Base-by-base conservation (phyloP, 1,139 yeast genomes). In the Yamadazyma mexicana region DNA sequence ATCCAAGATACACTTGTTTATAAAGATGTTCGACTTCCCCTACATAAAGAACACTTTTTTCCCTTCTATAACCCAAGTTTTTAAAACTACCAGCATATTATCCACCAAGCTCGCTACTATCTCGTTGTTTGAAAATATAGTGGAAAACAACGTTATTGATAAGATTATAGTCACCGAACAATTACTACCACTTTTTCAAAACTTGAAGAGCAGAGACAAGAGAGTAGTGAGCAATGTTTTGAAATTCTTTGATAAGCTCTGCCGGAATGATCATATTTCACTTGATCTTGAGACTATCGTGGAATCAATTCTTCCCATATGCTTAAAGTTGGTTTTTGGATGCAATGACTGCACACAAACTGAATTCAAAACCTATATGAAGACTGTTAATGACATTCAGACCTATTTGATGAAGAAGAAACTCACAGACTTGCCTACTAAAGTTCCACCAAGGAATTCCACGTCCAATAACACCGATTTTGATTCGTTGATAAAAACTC, bases 71-170 rank as follows among this genome's bases (percentile, higher is more conserved):
- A 77, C 88, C 31, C 76, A 75, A 32, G 77, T 87, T 3, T 91
- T 89, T 61, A 78, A 87, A 31, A 85, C 88, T 33, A 91, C 98
- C 0, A 86, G 94, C 0, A 79, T 92, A 31, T 65, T 89, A 30
- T 80, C 87, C 3, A 86, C 91, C 23, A 89, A 92, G 52, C 67
- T 83, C 25, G 73, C 81, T 11, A 78, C 95, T 2, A 70, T 89
- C n/a, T 66, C 72, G 22, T 73, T 87, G 1, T 83, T 92, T 51
- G 74, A 76, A 17, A 62, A 66, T 35, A 65, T 89, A 54, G 75
- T 87, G 11, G 75, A 73, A 11, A 54, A 62, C 40, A 79, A 79
- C 47, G 75, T 80, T 2, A 71, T 91, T 37, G 96, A 92, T 54
- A 82, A 79, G 50, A 74, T 79, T 38, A 78, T 87, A 4, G 79